Conservation (phyloP, 106 monocot species). For the Cymbidium sinense region DNA sequence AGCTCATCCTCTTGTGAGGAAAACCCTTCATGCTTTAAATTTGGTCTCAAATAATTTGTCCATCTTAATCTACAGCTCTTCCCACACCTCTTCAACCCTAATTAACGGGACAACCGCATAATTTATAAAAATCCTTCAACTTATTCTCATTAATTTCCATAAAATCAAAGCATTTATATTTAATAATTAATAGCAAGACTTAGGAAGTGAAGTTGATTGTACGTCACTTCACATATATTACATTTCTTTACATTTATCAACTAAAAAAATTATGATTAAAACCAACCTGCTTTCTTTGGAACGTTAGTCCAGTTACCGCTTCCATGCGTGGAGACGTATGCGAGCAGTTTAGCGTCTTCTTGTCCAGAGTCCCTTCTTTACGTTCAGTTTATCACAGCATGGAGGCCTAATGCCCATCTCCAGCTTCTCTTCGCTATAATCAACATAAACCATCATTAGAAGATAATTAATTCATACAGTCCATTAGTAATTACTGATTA, state of each 20-base stretch:
- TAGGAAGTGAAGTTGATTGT: no score
- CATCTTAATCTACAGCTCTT: constrained; percentile 77
- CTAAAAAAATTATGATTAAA: no score
- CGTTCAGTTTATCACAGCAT: constrained; percentile 78
- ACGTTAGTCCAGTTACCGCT: constrained; percentile 92
- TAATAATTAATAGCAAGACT: neutral
- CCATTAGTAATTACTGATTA: neutral
- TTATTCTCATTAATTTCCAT: neutral
- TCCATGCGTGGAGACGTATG: constrained; percentile 78
- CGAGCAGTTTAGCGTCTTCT: constrained; percentile 88
- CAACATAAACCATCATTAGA: neutral
- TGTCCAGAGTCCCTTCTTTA: constrained; percentile 89
- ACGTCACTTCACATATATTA: no score
- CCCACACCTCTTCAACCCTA: constrained; percentile 74
- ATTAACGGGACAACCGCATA: neutral
- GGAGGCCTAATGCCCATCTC: constrained; percentile 76
- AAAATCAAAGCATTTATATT: neutral
- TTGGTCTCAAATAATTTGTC: constrained; percentile 76
- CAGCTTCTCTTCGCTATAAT: neutral
- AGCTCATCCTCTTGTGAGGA: constrained; percentile 66
- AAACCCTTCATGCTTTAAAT: constrained; percentile 79
- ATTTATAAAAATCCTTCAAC: neutral
- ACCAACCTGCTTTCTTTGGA: constrained; percentile 86
- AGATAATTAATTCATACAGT: neutral
- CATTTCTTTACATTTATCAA: no score